phyloP scores from a whole-genome alignment of 1,139 yeast genomes.

The Protomyces inundatus region DNA sequence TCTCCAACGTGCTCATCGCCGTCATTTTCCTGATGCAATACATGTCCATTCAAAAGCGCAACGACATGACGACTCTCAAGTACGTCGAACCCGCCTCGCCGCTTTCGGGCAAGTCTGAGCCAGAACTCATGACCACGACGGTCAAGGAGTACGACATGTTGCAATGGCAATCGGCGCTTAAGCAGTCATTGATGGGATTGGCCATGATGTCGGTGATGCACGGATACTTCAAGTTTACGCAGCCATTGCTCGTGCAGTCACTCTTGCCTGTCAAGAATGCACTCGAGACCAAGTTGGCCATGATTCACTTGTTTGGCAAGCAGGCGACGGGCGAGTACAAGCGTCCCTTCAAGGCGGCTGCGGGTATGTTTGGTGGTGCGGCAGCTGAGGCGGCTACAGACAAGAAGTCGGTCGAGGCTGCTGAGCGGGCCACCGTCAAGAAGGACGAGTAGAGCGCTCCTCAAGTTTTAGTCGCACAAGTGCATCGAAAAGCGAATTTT shows the following conservation, averaged over 20 bases:
- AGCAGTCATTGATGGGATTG: constrained; percentile 72
- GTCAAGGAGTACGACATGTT: constrained; percentile 76
- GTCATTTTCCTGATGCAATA: constrained; percentile 47
- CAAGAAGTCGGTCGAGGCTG: constrained; percentile 76
- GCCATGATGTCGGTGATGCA: constrained; percentile 99
- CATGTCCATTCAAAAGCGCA: constrained; percentile 6
- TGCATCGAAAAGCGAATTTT: no score
- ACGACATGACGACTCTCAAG: constrained; percentile 77
- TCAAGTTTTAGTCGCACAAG: no score
- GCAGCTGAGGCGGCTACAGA: constrained; percentile 67
- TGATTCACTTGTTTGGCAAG: constrained; percentile 79
- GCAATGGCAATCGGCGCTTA: constrained; percentile 23
- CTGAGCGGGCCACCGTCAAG: constrained; percentile 90
- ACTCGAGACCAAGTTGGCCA: constrained; percentile 82
- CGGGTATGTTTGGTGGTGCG: constrained; percentile 71
- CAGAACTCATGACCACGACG: constrained; percentile 75
- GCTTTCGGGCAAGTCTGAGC: constrained; percentile 65
- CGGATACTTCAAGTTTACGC: constrained; percentile 93
- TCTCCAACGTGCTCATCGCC: constrained; percentile 63
- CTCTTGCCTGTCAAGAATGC: constrained; percentile 86
- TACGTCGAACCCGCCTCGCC: constrained; percentile 84
- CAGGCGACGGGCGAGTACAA: constrained; percentile 87
- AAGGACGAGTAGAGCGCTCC: constrained; percentile 62
- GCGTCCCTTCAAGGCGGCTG: constrained; percentile 86
- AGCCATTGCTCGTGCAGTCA: constrained; percentile 93